These are phyloP conservation scores for Anaeromyces robustus DNA, from an alignment of 192 early-diverging fungal species.

Conservation along the genomic window DNA sequence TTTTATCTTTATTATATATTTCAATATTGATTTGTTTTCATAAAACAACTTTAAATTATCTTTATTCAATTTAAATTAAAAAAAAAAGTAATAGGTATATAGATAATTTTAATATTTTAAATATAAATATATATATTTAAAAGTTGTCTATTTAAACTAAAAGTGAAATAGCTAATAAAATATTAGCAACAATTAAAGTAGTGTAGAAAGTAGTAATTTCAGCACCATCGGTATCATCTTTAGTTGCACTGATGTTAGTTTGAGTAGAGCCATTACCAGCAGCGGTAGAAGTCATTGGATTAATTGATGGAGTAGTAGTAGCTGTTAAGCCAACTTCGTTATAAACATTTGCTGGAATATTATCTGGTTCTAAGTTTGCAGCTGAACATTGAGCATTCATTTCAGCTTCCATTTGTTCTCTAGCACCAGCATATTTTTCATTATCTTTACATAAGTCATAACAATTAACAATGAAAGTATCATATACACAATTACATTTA, in stretches of 20 bases:
- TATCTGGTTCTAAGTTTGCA: not conserved
- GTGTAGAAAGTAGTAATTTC: not conserved
- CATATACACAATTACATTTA: not conserved
- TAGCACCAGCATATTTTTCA: not conserved
- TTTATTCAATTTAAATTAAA: too few species aligned
- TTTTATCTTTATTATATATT: too few species aligned
- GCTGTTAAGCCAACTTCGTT: not conserved
- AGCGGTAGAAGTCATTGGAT: not conserved
- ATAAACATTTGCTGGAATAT: not conserved
- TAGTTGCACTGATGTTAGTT: not conserved
- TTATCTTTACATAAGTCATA: not conserved
- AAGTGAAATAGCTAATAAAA: not conserved
- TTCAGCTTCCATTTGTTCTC: not conserved
- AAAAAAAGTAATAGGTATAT: too few species aligned
- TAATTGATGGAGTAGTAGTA: too few species aligned
- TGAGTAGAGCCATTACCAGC: not conserved
- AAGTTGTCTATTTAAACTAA: not conserved
- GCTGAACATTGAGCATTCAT: not conserved
- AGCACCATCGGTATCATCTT: not conserved
- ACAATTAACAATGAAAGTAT: not conserved
- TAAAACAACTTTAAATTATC: too few species aligned
- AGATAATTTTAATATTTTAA: too few species aligned
- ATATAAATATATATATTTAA: too few species aligned
- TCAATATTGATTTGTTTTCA: too few species aligned
- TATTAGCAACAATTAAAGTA: not conserved